phyloP scores from a whole-genome alignment of 768 basidiomycete genomes.

The Boletus pseudo-olivaceus region DNA sequence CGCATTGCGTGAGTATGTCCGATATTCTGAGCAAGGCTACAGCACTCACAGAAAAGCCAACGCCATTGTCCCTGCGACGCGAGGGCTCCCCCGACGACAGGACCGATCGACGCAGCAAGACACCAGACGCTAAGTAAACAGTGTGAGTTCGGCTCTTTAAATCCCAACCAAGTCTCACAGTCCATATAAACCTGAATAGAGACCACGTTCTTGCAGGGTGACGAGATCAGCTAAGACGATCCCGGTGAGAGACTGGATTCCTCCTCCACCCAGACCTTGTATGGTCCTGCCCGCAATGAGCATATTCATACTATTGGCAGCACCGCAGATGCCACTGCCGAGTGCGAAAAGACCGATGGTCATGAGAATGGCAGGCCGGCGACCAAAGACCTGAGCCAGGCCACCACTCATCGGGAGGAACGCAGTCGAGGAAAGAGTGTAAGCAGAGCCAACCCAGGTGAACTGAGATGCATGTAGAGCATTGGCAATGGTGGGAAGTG shows the following conservation, averaged over 20 bases:
- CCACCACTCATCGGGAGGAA: slow-evolving; percentile 26
- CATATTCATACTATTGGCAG: slow-evolving; percentile 38
- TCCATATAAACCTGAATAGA: slow-evolving; percentile 32
- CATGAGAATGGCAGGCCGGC: slow-evolving; percentile 31
- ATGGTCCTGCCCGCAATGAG: slow-evolving; percentile 42
- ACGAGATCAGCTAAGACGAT: slow-evolving; percentile 48
- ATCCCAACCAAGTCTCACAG: neutral
- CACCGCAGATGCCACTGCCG: slow-evolving; percentile 42
- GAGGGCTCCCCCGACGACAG: slow-evolving; percentile 32
- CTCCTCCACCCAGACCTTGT: slow-evolving; percentile 42
- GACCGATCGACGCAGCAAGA: slow-evolving; percentile 22
- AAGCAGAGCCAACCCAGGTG: neutral
- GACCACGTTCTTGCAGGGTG: slow-evolving; percentile 42
- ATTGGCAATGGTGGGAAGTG: slow-evolving; percentile 38
- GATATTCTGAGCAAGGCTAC: neutral
- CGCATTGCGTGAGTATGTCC: neutral
- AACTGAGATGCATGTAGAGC: neutral
- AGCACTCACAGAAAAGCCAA: slow-evolving; percentile 38
- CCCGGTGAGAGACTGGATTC: slow-evolving; percentile 34
- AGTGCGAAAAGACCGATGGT: slow-evolving; percentile 21
- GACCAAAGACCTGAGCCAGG: slow-evolving; percentile 40
- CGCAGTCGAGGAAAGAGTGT: neutral
- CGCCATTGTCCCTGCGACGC: slow-evolving; percentile 35
- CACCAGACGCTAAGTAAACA: slow-evolving; percentile 29
- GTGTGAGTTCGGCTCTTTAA: neutral